Evolutionary conservation across 176 grass and related monocot genomes (phyloP).

Genomic region (Olyra latifolia): DNA sequence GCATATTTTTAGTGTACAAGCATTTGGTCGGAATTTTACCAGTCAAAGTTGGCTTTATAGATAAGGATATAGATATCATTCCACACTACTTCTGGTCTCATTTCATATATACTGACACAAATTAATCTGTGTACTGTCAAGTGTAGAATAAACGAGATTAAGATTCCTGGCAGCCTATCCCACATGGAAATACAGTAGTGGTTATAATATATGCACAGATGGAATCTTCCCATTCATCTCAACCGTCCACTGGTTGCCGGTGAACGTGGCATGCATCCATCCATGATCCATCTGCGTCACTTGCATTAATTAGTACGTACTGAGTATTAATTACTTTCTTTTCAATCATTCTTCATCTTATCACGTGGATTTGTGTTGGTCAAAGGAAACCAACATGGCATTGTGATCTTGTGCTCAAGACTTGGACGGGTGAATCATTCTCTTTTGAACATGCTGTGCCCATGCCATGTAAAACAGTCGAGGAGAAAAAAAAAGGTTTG

Average conservation of each 20-base stretch:
- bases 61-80: constrained; percentile 8
- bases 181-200: constrained; percentile 23
- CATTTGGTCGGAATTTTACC: constrained; percentile 24
- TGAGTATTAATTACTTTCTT: background rate
- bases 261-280: constrained; percentile 24
- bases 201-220: background rate
- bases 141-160: background rate
- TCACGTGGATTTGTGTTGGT: constrained; percentile 52
- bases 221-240: constrained; percentile 25
- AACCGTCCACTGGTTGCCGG: constrained; percentile 2
- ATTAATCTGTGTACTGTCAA: constrained; percentile 29
- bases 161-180: constrained; percentile 43
- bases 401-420: constrained; percentile 40
- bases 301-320: background rate
- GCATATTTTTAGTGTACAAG: constrained; percentile 22
- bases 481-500: background rate
- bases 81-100: constrained; percentile 22
- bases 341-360: background rate
- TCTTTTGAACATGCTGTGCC: constrained; percentile 19
- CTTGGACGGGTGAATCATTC: constrained; percentile 22
- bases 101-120: background rate
- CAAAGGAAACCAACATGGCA: constrained; percentile 23
- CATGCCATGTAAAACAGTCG: background rate
- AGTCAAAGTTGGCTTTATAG: constrained; percentile 17
- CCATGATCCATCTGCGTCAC: background rate